Evolutionary conservation across 257 asterid genomes (phyloP).

Genomic region (Capsicum rhomboideum): DNA sequence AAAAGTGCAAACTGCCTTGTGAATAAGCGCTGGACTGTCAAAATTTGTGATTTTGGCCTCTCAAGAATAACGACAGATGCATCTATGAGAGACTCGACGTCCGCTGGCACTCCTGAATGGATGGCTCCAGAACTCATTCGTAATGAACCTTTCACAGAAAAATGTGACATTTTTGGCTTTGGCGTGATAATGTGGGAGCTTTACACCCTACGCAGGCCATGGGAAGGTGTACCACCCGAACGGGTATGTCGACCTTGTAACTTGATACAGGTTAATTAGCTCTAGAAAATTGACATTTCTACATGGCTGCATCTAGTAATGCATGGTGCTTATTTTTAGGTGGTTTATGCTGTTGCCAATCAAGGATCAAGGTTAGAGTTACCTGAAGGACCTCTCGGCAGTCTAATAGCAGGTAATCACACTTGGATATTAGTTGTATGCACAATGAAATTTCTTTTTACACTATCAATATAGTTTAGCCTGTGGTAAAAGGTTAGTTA

Average conservation of each 20-base stretch:
- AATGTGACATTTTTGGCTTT: conserved; percentile 93
- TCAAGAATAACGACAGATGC: conserved; percentile 64
- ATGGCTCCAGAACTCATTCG: conserved; percentile 99
- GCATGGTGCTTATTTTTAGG: conserved; percentile 31
- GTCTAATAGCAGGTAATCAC: conserved; percentile 58
- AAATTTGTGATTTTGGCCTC: conserved; percentile 97
- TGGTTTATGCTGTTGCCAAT: conserved; percentile 43
- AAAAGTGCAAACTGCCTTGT: conserved; percentile 91
- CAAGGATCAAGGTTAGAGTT: conserved; percentile 74
- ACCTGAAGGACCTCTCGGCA: conserved; percentile 81
- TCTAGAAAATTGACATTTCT: background rate
- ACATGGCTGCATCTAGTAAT: background rate
- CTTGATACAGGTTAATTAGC: background rate
- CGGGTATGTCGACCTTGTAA: conserved; percentile 40
- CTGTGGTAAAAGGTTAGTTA: background rate
- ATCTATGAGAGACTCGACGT: conserved; percentile 56
- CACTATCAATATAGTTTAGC: background rate
- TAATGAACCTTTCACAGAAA: conserved; percentile 82
- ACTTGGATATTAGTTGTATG: background rate
- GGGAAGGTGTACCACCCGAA: conserved; percentile 84
- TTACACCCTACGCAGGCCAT: conserved; percentile 77
- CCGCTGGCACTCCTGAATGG: conserved; percentile 99
- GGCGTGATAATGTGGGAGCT: conserved; percentile 96
- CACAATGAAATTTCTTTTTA: background rate
- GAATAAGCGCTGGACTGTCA: conserved; percentile 89